phyloP scores from a whole-genome alignment of 2,329 filamentous ascomycete species.

The Chalaropsis ovoidea region DNA sequence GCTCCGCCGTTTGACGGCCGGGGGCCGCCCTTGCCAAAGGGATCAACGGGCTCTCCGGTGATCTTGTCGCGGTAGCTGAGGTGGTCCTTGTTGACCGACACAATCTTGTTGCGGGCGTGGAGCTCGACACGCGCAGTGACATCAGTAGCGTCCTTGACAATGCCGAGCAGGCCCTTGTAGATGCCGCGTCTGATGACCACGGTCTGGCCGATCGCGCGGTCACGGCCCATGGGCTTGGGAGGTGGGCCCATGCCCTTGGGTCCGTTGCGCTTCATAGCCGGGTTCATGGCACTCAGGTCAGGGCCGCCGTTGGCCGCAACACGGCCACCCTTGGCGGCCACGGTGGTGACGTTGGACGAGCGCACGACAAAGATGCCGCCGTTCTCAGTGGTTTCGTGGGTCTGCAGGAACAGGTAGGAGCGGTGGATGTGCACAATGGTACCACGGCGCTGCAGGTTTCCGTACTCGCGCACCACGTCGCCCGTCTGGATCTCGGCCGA shows the following conservation, averaged over 20 bases:
- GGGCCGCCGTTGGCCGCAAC: slow-evolving; percentile 53
- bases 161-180: slow-evolving; percentile 86
- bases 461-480: slow-evolving; percentile 83
- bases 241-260: slow-evolving; percentile 49
- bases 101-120: slow-evolving; percentile 85
- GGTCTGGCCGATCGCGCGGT: slow-evolving; percentile 80
- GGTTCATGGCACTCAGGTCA: slow-evolving; percentile 86
- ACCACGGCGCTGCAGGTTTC: slow-evolving; percentile 74
- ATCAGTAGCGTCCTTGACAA: slow-evolving; percentile 90
- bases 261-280: slow-evolving; percentile 63
- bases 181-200: slow-evolving; percentile 78
- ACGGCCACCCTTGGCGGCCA: slow-evolving; percentile 88
- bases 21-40: slow-evolving; percentile 42
- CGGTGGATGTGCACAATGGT: slow-evolving; percentile 90
- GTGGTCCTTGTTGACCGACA: slow-evolving; percentile 71
- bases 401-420: slow-evolving; percentile 84
- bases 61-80: slow-evolving; percentile 78
- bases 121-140: slow-evolving; percentile 79
- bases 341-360: slow-evolving; percentile 73
- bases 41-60: slow-evolving; percentile 68
- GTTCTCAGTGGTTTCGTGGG: slow-evolving; percentile 73
- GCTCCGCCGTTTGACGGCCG: slow-evolving; percentile 34
- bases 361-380: slow-evolving; percentile 81
- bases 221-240: slow-evolving; percentile 66
- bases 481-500: slow-evolving; percentile 86